A percentile compares a stretch with the other conserved stretches of the same genome.
Evolutionary conservation across 2,329 filamentous ascomycete species (phyloP).

Genomic region (Aspergillus luchuensis): DNA sequence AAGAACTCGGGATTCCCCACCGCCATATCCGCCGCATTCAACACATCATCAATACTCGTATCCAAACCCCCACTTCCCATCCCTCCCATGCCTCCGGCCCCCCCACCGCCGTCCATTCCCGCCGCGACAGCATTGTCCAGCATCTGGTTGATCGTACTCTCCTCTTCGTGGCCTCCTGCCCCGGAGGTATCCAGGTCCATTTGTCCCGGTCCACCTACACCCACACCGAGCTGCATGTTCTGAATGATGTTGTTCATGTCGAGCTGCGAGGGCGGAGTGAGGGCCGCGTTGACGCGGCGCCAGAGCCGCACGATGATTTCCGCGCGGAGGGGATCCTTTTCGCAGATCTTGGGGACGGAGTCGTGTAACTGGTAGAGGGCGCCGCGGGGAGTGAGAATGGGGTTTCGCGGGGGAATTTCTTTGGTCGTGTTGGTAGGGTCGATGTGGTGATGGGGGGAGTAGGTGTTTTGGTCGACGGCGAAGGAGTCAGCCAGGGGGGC

Average conservation of each 20-base stretch:
- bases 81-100: constrained; percentile 24
- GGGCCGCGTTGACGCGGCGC: constrained; percentile 47
- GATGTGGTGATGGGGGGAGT: constrained; percentile 31
- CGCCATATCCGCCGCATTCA: constrained; percentile 47
- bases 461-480: constrained; percentile 38
- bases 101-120: constrained; percentile 30
- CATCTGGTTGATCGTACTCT: constrained; percentile 39
- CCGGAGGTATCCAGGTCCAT: constrained; percentile 36
- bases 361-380: constrained; percentile 43
- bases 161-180: constrained; percentile 25
- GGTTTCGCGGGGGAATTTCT: constrained; percentile 35
- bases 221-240: constrained; percentile 40
- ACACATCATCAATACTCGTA: constrained; percentile 46
- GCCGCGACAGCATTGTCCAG: constrained; percentile 41
- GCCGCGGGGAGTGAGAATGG: constrained; percentile 45
- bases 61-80: constrained; percentile 33
- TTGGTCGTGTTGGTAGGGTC: constrained; percentile 29
- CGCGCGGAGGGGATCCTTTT: constrained; percentile 48
- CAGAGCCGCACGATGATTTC: constrained; percentile 49
- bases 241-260: constrained; percentile 48
- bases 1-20: constrained; percentile 48
- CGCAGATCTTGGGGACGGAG: constrained; percentile 42
- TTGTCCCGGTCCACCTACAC: constrained; percentile 31
- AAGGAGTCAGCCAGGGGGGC: constrained; percentile 44
- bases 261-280: constrained; percentile 42